Evolutionary conservation across 805 yeast genomes (phyloP).

Genomic region (Starmerella potacharoeniae): DNA sequence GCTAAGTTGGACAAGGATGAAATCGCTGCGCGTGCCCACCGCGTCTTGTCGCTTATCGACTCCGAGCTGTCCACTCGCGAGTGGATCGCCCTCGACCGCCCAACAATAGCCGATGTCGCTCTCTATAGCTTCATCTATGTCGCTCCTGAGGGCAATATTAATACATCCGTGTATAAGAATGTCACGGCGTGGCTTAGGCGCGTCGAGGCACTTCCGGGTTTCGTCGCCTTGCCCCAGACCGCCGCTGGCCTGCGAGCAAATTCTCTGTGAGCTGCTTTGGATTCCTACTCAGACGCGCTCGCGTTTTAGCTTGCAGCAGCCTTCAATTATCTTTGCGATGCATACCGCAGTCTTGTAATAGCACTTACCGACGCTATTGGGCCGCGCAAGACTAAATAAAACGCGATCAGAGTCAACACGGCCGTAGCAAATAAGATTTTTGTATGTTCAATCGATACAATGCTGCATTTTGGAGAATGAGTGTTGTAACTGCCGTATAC

Average conservation of each 20-base stretch:
- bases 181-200: neutral
- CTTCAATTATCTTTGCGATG: too few species aligned
- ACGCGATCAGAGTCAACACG: too few species aligned
- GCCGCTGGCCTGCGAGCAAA: neutral
- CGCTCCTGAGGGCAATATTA: neutral
- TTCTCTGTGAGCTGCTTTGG: too few species aligned
- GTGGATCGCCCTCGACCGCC: neutral
- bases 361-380: too few species aligned
- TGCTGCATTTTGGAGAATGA: too few species aligned
- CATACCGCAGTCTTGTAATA: too few species aligned
- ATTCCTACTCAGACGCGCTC: too few species aligned
- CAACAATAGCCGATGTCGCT: neutral
- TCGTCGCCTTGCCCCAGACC: neutral
- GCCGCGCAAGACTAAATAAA: too few species aligned
- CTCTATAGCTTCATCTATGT: neutral
- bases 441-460: too few species aligned
- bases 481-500: too few species aligned
- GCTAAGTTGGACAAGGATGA: neutral
- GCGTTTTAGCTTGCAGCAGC: too few species aligned
- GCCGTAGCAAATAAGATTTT: too few species aligned
- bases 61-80: neutral
- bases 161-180: neutral
- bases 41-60: neutral
- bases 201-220: neutral
- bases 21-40: neutral